Conservation (phyloP, 352 stramenopile species). For the Phytophthora hibernalis region DNA sequence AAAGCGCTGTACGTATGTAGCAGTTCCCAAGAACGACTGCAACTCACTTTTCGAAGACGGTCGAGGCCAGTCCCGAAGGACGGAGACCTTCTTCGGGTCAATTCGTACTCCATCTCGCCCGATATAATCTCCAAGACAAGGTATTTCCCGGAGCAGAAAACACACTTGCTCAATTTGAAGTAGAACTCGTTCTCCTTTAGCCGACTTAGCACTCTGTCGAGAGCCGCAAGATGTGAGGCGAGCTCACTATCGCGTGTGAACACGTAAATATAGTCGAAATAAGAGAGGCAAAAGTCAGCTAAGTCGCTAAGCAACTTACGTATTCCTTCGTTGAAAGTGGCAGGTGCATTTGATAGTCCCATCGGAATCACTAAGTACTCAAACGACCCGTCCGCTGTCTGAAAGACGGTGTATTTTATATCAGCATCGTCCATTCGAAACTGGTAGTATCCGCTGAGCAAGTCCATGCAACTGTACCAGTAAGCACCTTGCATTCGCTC, state of each 20-base stretch:
- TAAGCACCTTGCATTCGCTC: too few species aligned
- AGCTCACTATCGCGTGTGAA: too few species aligned
- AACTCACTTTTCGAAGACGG: constrained; percentile 11
- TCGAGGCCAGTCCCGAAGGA: constrained; percentile 15
- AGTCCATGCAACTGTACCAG: not conserved
- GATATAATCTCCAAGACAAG: constrained; percentile 25
- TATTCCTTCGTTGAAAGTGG: too few species aligned
- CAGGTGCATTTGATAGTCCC: too few species aligned
- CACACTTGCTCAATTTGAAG: constrained; percentile 28
- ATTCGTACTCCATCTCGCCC: constrained; percentile 16
- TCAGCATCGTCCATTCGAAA: constrained; percentile 1
- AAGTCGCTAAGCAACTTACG: too few species aligned
- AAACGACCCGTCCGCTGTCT: constrained; percentile 16
- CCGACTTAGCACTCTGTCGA: not conserved
- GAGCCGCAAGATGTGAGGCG: not conserved
- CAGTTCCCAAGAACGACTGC: too few species aligned
- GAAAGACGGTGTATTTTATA: constrained; percentile 22
- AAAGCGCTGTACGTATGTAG: too few species aligned
- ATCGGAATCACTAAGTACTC: too few species aligned
- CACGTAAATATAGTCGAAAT: too few species aligned
- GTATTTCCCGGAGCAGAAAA: constrained; percentile 27
- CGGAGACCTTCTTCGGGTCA: constrained; percentile 17
- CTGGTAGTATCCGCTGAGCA: not conserved
- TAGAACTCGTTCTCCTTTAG: constrained; percentile 11
- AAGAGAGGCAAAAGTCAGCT: too few species aligned